Conservation (phyloP, 2,329 filamentous ascomycete species). For the Fusarium solani-melongenae region DNA sequence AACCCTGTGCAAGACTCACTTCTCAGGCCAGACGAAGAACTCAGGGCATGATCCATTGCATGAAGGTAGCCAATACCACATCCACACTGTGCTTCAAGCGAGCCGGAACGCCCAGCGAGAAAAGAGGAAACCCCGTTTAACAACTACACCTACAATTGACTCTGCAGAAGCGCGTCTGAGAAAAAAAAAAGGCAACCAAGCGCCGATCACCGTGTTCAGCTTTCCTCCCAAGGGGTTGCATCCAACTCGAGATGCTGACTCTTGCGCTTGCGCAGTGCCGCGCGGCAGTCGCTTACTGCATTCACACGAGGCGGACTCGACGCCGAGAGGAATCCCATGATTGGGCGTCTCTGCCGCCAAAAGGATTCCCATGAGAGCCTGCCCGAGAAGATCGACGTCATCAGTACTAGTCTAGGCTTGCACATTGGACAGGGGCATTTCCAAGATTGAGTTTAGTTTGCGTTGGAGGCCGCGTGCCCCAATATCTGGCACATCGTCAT, state of each 20-base stretch:
- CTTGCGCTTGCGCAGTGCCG: neutral
- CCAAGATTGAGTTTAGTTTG: too few species aligned
- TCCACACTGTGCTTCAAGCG: neutral
- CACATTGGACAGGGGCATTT: neutral
- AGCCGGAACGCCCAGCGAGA: neutral
- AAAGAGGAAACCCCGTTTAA: neutral
- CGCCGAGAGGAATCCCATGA: neutral
- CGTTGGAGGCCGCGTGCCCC: neutral
- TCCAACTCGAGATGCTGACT: neutral
- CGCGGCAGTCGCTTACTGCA: neutral
- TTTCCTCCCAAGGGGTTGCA: neutral
- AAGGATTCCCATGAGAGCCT: neutral
- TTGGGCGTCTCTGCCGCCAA: neutral
- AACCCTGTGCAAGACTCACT: neutral
- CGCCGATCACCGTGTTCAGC: neutral
- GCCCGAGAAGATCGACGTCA: neutral
- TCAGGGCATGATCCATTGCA: neutral
- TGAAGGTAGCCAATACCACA: neutral
- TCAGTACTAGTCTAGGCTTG: neutral
- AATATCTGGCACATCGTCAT: neutral
- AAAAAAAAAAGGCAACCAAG: neutral
- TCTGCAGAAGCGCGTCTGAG: neutral
- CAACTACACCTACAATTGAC: neutral
- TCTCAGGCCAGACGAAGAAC: neutral
- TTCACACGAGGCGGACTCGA: neutral